Conservation (phyloP, 306 rosid genomes). For the Bauhinia variegata region DNA sequence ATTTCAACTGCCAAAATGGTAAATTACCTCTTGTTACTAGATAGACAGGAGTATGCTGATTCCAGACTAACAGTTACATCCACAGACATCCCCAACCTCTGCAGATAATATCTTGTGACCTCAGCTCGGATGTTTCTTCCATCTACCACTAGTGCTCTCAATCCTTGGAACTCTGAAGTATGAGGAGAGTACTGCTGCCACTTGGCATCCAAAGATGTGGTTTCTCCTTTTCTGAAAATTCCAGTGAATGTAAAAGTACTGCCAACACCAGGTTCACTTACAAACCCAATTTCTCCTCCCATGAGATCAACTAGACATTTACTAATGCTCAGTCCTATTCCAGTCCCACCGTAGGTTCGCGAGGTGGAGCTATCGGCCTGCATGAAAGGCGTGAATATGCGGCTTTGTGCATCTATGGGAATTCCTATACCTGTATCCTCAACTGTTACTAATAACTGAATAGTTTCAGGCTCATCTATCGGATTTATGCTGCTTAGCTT, state of each 20-base stretch:
- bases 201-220: constrained; percentile 49
- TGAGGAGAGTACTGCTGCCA: constrained; percentile 54
- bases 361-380: constrained; percentile 99
- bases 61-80: constrained; percentile 58
- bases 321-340: constrained; percentile 96
- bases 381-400: constrained; percentile 90
- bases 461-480: constrained; percentile 51
- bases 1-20: constrained; percentile 19
- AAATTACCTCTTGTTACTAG: constrained; percentile 57
- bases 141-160: constrained; percentile 76
- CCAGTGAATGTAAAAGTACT: constrained; percentile 90
- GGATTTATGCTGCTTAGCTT: constrained; percentile 41
- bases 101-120: constrained; percentile 79
- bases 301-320: constrained; percentile 86
- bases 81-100: constrained; percentile 78
- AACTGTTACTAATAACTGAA: constrained; percentile 74
- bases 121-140: constrained; percentile 69
- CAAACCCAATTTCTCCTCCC: constrained; percentile 97
- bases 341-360: constrained; percentile 92
- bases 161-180: constrained; percentile 59
- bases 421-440: constrained; percentile 99
- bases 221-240: constrained; percentile 66
- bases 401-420: constrained; percentile 73
- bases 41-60: constrained; percentile 58
- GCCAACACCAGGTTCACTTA: constrained; percentile 76